These are phyloP conservation scores for Stagonosporopsis tanaceti DNA, from an alignment of 2,329 filamentous ascomycete genomes.

Conservation along the genomic window DNA sequence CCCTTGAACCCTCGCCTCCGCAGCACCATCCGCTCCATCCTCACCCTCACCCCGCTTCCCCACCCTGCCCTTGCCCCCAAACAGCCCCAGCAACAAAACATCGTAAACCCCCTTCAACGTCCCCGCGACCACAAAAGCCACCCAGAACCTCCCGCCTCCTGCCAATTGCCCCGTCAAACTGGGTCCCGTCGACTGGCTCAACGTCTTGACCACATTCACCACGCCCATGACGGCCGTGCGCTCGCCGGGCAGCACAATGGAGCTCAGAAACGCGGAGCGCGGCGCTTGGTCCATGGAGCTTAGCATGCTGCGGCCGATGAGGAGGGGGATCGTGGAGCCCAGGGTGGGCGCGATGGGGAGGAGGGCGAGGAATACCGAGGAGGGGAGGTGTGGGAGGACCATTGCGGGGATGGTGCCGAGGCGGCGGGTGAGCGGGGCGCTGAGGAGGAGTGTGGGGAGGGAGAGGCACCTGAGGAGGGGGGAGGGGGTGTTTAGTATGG, in stretches of 20 bases:
- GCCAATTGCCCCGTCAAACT: slow-evolving; percentile 48
- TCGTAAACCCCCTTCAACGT: slow-evolving; percentile 48
- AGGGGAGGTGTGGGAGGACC: slow-evolving; percentile 49
- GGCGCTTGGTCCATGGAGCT: slow-evolving; percentile 52
- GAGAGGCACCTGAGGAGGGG: slow-evolving; percentile 38
- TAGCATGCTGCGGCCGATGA: slow-evolving; percentile 42
- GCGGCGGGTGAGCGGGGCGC: slow-evolving; percentile 66
- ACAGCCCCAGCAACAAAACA: slow-evolving; percentile 45
- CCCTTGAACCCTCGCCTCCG: no score
- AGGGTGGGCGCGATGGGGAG: slow-evolving; percentile 38
- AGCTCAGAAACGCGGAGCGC: slow-evolving; percentile 45
- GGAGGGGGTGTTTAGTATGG: neutral
- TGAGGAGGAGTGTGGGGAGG: slow-evolving; percentile 43
- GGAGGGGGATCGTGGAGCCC: slow-evolving; percentile 39
- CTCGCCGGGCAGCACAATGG: slow-evolving; percentile 46
- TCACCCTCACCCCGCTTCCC: neutral
- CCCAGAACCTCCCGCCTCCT: slow-evolving; percentile 45
- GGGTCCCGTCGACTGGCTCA: slow-evolving; percentile 47
- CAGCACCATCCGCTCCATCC: neutral
- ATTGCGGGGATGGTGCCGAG: slow-evolving; percentile 61
- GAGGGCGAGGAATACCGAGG: slow-evolving; percentile 43
- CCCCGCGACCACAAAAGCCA: slow-evolving; percentile 51
- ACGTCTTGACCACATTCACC: slow-evolving; percentile 49
- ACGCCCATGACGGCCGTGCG: slow-evolving; percentile 52
- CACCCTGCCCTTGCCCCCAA: slow-evolving; percentile 35